Evolutionary conservation across 495 filamentous ascomycete species (phyloP), one percentile per base, ranked within the genome.

Genomic region (Tuber umbilicatum): DNA sequence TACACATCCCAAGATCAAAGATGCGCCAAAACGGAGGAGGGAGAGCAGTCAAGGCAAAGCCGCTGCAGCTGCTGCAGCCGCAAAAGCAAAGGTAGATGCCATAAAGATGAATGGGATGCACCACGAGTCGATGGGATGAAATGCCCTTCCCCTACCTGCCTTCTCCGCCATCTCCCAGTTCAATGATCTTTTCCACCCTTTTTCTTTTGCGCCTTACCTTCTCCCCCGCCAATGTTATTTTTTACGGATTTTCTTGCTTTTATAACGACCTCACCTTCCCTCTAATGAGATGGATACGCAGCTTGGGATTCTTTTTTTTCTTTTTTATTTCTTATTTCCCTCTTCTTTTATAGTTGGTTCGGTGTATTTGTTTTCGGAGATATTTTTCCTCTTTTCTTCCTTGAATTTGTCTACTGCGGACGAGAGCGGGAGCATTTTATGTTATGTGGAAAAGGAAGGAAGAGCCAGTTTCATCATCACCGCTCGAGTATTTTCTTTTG

Each of bases 1-100:
- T 82, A 89, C 90, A 0, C 91, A 92, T 76, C 87, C 88, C 9
- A 93, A 92, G 80, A 87, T 90, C 74, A 91, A 91, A 82, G 91
- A 92, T 81, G 86, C 88, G 14, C 89, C 90, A 21, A 92, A 92
- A 80, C 87, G 90, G 35, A 87, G 90, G 73, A 87, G 91, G 64
- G 90, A 91, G 82, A 90, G 86, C 72, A 86, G 84, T 72, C 86
- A 90, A 78, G 84, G 83, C 5, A 83, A 85, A 81, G 83, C 84
- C 42, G 83, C 83, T 42, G 84, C 83, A 16, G 75, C 82, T 42
- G 71, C 80, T 68, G 71, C 84, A 76, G 43, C 82, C 70, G 50
- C 80, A 70, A 76, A 80, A 81, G 60, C 80, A 71, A 68, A 75
- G 72, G 73, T 73, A 73, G 73, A 80, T 40, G 64, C 75, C 64